phyloP scores from a whole-genome alignment of 1,139 yeast genomes.

The Zygosaccharomyces sapae region DNA sequence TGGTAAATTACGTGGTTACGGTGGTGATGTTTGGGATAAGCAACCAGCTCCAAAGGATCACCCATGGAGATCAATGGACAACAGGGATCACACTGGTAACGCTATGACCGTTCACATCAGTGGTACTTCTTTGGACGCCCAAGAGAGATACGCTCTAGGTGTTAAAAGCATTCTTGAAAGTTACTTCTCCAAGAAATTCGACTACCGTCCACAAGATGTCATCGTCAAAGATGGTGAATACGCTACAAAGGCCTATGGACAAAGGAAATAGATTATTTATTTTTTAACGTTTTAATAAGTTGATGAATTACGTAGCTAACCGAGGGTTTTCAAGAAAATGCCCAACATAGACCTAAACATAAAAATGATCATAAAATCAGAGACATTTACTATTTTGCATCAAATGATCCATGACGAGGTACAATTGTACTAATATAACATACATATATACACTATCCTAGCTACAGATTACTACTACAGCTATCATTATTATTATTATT shows the following conservation, averaged over 20 bases:
- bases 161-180: background rate
- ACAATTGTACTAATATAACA: no score
- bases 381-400: no score
- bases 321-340: background rate
- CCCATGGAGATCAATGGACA: background rate
- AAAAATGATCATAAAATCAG: no score
- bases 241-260: background rate
- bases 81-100: background rate
- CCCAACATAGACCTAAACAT: background rate
- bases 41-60: background rate
- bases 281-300: background rate
- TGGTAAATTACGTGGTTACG: slow-evolving; percentile 38
- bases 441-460: no score
- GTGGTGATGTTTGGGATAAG: background rate
- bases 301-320: background rate
- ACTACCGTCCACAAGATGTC: background rate
- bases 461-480: no score
- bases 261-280: background rate
- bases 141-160: background rate
- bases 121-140: background rate
- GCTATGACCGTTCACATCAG: background rate
- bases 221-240: background rate
- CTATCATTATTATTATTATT: no score
- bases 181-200: background rate
- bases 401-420: no score